phyloP scores from a whole-genome alignment of 805 yeast genomes.

The Candida insectalens region DNA sequence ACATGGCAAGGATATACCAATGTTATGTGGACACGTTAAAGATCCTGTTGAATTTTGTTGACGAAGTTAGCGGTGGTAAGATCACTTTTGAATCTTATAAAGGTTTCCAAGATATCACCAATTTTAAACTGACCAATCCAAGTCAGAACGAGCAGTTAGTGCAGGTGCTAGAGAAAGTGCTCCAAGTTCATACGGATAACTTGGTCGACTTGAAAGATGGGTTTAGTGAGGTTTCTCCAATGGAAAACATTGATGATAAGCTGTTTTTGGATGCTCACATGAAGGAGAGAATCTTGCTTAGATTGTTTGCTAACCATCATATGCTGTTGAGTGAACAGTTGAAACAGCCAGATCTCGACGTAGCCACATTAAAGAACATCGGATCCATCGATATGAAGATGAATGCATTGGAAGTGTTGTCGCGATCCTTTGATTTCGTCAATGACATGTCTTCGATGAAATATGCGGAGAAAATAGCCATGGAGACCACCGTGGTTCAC shows the following conservation, averaged over 20 bases:
- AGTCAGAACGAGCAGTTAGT: conserved; percentile 49
- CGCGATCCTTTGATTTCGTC: conserved; percentile 61
- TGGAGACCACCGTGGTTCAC: conserved; percentile 37
- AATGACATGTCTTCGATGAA: conserved; percentile 76
- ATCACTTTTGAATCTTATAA: conserved; percentile 11
- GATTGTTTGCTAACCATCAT: conserved; percentile 81
- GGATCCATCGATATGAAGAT: conserved; percentile 64
- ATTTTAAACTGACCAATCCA: conserved; percentile 30
- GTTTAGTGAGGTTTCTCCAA: conserved; percentile 44
- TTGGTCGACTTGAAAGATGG: conserved; percentile 77
- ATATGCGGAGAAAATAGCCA: conserved; percentile 64
- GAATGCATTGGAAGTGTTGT: conserved; percentile 53
- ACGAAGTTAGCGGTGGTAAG: conserved; percentile 19
- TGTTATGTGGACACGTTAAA: conserved; percentile 64
- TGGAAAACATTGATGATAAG: conserved; percentile 18
- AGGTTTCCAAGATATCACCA: conserved; percentile 14
- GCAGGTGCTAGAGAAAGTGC: conserved; percentile 43
- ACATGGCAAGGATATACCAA: conserved; percentile 68
- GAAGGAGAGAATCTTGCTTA: conserved; percentile 77
- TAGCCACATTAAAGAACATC: conserved; percentile 33
- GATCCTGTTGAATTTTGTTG: conserved; percentile 32
- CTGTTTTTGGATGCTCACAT: conserved; percentile 65
- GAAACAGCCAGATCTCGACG: conserved; percentile 26
- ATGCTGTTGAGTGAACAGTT: conserved; percentile 42
- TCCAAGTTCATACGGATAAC: conserved; percentile 77